Base-by-base conservation (phyloP, 768 basidiomycete species). In the Podaxis pistillaris region DNA sequence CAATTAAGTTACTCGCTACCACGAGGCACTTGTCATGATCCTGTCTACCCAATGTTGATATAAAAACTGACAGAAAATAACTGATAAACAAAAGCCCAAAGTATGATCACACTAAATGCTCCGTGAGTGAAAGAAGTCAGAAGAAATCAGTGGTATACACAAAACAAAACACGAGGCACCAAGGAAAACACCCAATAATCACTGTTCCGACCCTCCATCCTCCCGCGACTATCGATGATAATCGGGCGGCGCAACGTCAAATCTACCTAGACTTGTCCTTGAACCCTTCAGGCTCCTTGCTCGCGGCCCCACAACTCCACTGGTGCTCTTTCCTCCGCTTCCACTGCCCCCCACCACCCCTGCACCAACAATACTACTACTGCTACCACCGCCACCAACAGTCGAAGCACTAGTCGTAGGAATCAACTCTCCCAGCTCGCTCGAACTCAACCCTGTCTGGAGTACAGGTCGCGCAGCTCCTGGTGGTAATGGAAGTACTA, bases 381-480 rank as follows among this genome's bases (percentile, higher is more conserved):
- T 19, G 54, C 37, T 37, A n/a, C 54, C 9, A 19, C 54, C 12
- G n/a, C 30, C 37, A 8, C 49, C 22, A 50, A 50, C 22, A 19
- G 19, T 56, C 19, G 22, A n/a, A n/a, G 24, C 37, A 56, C 54
- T 56, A 9, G 36, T n/a, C 9, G 22, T 26, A 36, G 37, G 26
- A n/a, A 9, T 40, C 19, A 37, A 22, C 26, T 56, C 33, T 15
- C 50, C 58, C 38, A 38, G 22, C 22, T 28, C 50, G 24, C 17
- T 37, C n/a, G 37, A 19, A 38, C 15, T 19, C 19, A 40, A 26
- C 19, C 24, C 37, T 15, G 33, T 30, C 15, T 24, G 50, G 7
- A n/a, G 13, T 12, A 17, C 4, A 37, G 58, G 58, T 40, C 9
- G 51, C 49, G 49, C 58, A 19, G 58, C 58, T 26, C 58, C 58